These are phyloP conservation scores for Lipomyces oligophaga DNA, from an alignment of 805 yeast species.

Conservation along the genomic window DNA sequence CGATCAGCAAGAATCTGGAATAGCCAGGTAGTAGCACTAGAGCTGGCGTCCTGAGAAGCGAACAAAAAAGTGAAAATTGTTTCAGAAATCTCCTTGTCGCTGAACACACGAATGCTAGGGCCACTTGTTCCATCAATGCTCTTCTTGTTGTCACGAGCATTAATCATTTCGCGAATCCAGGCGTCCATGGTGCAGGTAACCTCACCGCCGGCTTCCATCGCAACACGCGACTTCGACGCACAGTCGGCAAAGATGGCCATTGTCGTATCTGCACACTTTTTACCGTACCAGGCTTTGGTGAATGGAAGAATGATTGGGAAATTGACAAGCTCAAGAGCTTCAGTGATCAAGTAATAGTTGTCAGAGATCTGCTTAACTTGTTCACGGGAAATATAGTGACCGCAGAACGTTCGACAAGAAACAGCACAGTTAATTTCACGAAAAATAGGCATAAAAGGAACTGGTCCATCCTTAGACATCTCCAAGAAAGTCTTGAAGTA, in stretches of 20 bases:
- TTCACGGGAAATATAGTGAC: conserved; percentile 87
- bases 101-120: conserved; percentile 67
- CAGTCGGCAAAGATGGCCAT: conserved; percentile 88
- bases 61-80: conserved; percentile 94
- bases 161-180: conserved; percentile 84
- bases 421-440: conserved; percentile 95
- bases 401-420: conserved; percentile 91
- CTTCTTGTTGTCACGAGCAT: conserved; percentile 51
- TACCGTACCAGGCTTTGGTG: conserved; percentile 98
- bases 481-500: conserved; percentile 67
- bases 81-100: conserved; percentile 90
- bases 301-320: conserved; percentile 95
- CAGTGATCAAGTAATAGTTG: conserved; percentile 86
- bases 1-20: conserved; percentile 95
- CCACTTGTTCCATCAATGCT: conserved; percentile 48
- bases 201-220: conserved; percentile 69
- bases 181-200: conserved; percentile 92
- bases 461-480: conserved; percentile 55
- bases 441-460: conserved; percentile 83
- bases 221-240: conserved; percentile 81
- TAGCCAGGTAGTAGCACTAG: conserved; percentile 96
- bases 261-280: conserved; percentile 85
- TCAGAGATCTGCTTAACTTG: conserved; percentile 87
- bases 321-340: conserved; percentile 94
- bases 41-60: conserved; percentile 97